These are phyloP conservation scores for Jaltomata sinuosa DNA, from an alignment of 257 asterid species.

Conservation along the genomic window DNA sequence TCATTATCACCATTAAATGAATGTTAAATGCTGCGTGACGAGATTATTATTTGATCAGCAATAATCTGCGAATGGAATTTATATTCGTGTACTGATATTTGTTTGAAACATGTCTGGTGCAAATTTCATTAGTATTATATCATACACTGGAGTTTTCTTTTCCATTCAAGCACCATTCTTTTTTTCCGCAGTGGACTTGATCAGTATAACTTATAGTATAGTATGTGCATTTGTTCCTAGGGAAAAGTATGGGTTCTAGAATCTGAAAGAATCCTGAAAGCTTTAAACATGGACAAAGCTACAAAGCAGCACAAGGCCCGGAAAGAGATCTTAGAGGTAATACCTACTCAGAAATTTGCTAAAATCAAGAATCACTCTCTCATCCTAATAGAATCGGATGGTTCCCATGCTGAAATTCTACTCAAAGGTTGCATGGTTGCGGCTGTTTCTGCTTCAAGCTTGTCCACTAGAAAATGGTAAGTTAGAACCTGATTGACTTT, in stretches of 20 bases:
- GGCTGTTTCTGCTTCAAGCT: conserved; percentile 79
- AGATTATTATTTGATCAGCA: not conserved
- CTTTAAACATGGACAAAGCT: conserved; percentile 33
- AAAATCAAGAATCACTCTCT: conserved; percentile 50
- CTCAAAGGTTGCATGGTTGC: conserved; percentile 63
- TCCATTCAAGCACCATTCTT: not conserved
- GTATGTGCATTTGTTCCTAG: conserved; percentile 20
- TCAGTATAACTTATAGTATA: not conserved
- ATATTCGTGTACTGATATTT: not conserved
- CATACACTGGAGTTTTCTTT: not conserved
- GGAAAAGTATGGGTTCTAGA: conserved; percentile 75
- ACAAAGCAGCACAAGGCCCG: conserved; percentile 50
- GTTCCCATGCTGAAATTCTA: conserved; percentile 45
- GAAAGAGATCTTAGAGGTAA: conserved; percentile 61
- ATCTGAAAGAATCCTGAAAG: conserved; percentile 57
- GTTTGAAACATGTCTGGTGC: not conserved
- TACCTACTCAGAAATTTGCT: conserved; percentile 60
- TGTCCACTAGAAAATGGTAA: conserved; percentile 77
- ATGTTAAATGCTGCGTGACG: not conserved
- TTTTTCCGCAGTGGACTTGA: not conserved
- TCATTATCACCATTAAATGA: not conserved
- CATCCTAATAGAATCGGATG: conserved; percentile 55
- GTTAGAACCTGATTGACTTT: conserved; percentile 5
- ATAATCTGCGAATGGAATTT: not conserved
- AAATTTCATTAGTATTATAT: not conserved